Evolutionary conservation across 805 yeast genomes (phyloP).

Genomic region (Candida koratica): DNA sequence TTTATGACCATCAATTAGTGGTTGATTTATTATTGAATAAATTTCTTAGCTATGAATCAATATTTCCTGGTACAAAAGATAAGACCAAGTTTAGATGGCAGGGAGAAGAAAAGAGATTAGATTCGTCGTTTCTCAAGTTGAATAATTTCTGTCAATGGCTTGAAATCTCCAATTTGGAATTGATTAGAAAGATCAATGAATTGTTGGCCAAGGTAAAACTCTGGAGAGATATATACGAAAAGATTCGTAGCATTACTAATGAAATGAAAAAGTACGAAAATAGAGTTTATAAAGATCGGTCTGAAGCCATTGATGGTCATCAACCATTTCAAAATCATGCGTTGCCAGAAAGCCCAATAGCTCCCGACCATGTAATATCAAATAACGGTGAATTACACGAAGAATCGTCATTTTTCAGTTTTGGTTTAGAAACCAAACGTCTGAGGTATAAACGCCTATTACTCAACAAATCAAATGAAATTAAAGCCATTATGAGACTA

Average conservation of each 20-base stretch:
- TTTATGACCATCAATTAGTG: slow-evolving; percentile 26
- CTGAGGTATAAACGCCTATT: slow-evolving; percentile 44
- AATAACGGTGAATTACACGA: not conserved
- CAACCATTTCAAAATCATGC: not conserved
- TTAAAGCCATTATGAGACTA: slow-evolving; percentile 39
- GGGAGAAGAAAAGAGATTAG: slow-evolving; percentile 9
- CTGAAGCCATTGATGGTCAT: not conserved
- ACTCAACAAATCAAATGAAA: slow-evolving; percentile 36
- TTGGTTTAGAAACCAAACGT: slow-evolving; percentile 50
- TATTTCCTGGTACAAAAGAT: not conserved
- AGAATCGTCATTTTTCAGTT: slow-evolving; percentile 26
- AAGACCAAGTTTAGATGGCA: slow-evolving; percentile 9
- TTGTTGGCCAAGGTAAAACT: slow-evolving; percentile 21
- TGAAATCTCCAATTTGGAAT: slow-evolving; percentile 21
- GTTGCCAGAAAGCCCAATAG: slow-evolving; percentile 1
- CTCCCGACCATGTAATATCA: not conserved
- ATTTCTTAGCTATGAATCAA: slow-evolving; percentile 8
- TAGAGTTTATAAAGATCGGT: slow-evolving; percentile 11
- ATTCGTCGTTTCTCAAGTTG: slow-evolving; percentile 14
- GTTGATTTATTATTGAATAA: slow-evolving; percentile 16
- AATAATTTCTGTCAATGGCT: slow-evolving; percentile 21
- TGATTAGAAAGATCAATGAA: slow-evolving; percentile 22
- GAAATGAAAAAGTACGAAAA: slow-evolving; percentile 29
- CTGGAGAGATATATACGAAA: slow-evolving; percentile 31
- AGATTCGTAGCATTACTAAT: slow-evolving; percentile 24